These are phyloP conservation scores for Vaccinium myrtillus DNA, from an alignment of 148 eudicot species.

Conservation along the genomic window DNA sequence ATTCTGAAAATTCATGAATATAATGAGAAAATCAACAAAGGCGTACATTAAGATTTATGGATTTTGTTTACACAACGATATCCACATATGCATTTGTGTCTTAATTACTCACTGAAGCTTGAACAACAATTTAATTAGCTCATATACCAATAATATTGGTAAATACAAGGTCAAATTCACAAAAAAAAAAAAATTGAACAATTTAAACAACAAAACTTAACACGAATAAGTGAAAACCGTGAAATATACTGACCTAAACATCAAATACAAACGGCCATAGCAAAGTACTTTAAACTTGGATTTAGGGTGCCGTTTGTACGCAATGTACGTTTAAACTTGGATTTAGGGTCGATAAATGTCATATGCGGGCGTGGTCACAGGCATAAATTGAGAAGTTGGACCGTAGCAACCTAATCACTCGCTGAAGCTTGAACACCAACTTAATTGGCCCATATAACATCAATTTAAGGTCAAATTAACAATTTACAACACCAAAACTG, in stretches of 20 bases:
- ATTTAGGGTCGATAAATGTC: neutral
- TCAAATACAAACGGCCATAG: neutral
- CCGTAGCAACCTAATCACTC: neutral
- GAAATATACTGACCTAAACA: neutral
- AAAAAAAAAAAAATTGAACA: too few species aligned
- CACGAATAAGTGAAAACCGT: neutral
- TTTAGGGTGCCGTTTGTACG: too few species aligned
- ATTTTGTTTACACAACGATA: neutral
- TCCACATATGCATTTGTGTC: neutral
- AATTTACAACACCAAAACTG: neutral
- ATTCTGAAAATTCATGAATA: slow-evolving; percentile 39
- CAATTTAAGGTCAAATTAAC: neutral
- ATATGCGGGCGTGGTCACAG: neutral
- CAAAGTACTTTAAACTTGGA: neutral
- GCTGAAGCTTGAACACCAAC: neutral
- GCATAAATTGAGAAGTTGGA: neutral
- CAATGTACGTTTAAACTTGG: neutral
- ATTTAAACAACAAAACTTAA: neutral
- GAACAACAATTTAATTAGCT: neutral
- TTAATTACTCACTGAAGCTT: neutral
- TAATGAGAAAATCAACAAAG: neutral
- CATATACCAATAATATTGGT: neutral
- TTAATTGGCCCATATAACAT: neutral
- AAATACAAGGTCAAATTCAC: neutral
- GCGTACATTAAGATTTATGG: neutral